Percentiles rank a stretch among this genome's conserved stretches.
These are phyloP conservation scores for Magnusiomyces sp. DNA, from an alignment of 1,139 yeast species.

Conservation along the genomic window DNA sequence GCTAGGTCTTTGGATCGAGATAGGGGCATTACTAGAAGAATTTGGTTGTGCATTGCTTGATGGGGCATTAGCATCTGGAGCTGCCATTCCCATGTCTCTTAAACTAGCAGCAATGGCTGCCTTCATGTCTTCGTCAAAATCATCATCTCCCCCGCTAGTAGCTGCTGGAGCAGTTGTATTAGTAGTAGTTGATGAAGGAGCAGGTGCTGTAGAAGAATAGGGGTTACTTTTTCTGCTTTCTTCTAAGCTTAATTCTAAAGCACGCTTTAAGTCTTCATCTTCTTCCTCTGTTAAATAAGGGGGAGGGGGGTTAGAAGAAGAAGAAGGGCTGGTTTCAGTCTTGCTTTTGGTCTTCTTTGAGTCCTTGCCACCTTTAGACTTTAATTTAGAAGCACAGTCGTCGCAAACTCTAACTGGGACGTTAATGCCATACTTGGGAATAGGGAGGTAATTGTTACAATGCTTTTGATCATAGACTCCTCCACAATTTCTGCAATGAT, in stretches of 20 bases:
- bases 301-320: conserved; percentile 1
- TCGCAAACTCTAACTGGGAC: conserved; percentile 93
- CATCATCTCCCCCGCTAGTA: conserved; percentile 37
- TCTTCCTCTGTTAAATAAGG: conserved; percentile 36
- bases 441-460: conserved; percentile 58
- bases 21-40: conserved; percentile 15
- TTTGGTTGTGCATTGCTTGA: conserved; percentile 15
- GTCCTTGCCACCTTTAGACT: conserved; percentile 37
- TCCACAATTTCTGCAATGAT: conserved; percentile 96
- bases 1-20: conserved; percentile 7
- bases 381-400: conserved; percentile 60
- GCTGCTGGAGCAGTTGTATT: conserved; percentile 10
- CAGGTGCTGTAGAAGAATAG: conserved; percentile 10
- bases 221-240: conserved; percentile 35
- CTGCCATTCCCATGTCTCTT: conserved; percentile 42
- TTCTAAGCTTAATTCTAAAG: conserved; percentile 67
- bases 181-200: conserved; percentile 15
- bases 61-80: conserved; percentile 14
- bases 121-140: conserved; percentile 81
- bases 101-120: conserved; percentile 95
- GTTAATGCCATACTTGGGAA: conserved; percentile 78
- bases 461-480: conserved; percentile 86
- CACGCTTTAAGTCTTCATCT: conserved; percentile 71
- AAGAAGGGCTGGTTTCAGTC: not conserved
- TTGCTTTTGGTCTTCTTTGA: not conserved